Percentiles rank a stretch among this genome's conserved stretches.
phyloP scores from a whole-genome alignment of 345 rosid species.

The Eucalyptus paniculata region DNA sequence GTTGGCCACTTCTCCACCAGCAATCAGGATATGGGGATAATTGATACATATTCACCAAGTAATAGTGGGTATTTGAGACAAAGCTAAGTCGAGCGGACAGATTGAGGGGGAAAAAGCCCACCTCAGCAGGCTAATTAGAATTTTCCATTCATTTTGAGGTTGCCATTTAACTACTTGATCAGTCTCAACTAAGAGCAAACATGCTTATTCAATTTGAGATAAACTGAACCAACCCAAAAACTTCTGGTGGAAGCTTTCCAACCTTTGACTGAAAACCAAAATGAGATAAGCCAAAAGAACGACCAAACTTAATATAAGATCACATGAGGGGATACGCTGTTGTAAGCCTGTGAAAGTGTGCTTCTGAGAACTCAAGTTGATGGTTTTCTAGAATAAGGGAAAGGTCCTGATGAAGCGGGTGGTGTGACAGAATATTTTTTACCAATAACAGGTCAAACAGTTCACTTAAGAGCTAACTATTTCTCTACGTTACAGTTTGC shows the following conservation, averaged over 20 bases:
- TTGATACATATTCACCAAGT: neutral
- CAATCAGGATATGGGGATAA: neutral
- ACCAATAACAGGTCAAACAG: neutral
- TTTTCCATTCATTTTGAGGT: neutral
- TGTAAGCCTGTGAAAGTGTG: neutral
- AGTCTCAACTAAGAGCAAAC: neutral
- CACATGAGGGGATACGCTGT: neutral
- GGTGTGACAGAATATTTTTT: neutral
- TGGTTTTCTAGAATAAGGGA: neutral
- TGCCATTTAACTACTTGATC: neutral
- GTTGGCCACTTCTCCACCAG: neutral
- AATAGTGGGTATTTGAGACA: neutral
- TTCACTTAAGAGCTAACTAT: neutral
- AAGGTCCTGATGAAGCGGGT: neutral
- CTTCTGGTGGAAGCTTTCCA: neutral
- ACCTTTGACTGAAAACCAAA: neutral
- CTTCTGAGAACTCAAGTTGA: neutral
- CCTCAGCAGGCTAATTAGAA: neutral
- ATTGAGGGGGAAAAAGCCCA: neutral
- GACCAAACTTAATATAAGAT: neutral
- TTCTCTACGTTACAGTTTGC: neutral
- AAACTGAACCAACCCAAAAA: neutral
- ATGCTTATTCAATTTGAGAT: neutral
- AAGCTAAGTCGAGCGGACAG: neutral
- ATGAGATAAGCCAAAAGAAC: neutral